Conservation (phyloP, 208 protist genomes). For the Wallacemonas sp. region DNA sequence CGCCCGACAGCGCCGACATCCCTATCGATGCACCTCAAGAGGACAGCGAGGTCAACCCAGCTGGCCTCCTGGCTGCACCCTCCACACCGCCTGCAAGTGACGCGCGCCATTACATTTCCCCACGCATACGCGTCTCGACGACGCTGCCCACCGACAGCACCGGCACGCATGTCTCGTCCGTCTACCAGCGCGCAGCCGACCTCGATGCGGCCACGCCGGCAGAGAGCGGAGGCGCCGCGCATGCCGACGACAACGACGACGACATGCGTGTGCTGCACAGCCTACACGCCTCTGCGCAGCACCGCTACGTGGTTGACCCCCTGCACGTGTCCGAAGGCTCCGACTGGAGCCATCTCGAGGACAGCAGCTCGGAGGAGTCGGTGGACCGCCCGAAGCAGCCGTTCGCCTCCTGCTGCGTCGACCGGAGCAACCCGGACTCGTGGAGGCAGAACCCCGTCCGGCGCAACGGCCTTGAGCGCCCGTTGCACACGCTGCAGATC, state of each 20-base stretch:
- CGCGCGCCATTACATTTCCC: no score
- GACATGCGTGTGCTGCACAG: background rate
- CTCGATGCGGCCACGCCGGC: background rate
- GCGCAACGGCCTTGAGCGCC: slow-evolving; percentile 61
- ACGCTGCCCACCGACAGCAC: slow-evolving; percentile 17
- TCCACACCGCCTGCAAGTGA: no score
- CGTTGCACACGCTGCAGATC: slow-evolving; percentile 70
- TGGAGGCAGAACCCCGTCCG: slow-evolving; percentile 55
- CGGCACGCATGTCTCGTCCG: background rate
- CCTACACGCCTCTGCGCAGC: background rate
- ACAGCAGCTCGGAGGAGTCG: slow-evolving; percentile 7
- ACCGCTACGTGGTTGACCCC: background rate
- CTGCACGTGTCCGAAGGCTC: slow-evolving; percentile 14
- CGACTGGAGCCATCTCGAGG: slow-evolving; percentile 6
- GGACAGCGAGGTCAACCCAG: background rate
- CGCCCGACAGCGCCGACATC: slow-evolving; percentile 9
- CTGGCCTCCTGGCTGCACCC: background rate
- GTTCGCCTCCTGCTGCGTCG: slow-evolving; percentile 52
- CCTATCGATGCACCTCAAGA: slow-evolving; percentile 4
- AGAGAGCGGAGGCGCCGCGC: background rate
- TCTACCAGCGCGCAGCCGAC: background rate
- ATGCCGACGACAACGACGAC: background rate
- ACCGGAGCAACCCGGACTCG: slow-evolving; percentile 44
- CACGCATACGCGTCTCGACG: background rate
- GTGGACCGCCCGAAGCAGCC: slow-evolving; percentile 31